A percentile compares a stretch with the other conserved stretches of the same genome.
phyloP scores from a whole-genome alignment of 148 eudicot species.

The Drosera capensis region DNA sequence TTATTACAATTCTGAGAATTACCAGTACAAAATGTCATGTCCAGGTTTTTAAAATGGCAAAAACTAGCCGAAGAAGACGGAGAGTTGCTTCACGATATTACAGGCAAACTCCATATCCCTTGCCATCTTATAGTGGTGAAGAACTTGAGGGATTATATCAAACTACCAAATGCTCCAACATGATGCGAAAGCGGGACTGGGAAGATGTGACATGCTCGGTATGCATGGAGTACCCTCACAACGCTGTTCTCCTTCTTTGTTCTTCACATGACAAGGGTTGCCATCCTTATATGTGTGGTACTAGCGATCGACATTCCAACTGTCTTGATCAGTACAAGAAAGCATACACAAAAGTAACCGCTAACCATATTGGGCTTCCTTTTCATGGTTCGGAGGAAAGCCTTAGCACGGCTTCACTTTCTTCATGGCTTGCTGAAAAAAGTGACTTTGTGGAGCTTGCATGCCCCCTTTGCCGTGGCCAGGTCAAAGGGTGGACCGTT shows the following conservation, averaged over 20 bases:
- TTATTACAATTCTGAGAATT: too few relatives aligned
- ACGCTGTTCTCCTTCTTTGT: conserved; percentile 54
- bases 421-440: conserved; percentile 15
- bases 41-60: conserved; percentile 30
- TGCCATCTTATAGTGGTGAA: conserved; percentile 11
- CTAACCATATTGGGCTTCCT: too few relatives aligned
- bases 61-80: conserved; percentile 44
- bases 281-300: conserved; percentile 64
- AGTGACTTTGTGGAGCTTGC: conserved; percentile 29
- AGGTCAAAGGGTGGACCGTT: conserved; percentile 60
- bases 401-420: conserved; percentile 9
- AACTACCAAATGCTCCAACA: conserved; percentile 20
- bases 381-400: too few relatives aligned
- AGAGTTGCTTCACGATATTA: conserved; percentile 32
- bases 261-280: conserved; percentile 61
- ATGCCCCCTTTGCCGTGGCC: conserved; percentile 59
- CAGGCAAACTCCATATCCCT: conserved; percentile 37
- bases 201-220: conserved; percentile 51
- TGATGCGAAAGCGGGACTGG: conserved; percentile 31
- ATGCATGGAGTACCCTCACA: conserved; percentile 64
- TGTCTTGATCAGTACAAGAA: conserved; percentile 59
- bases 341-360: conserved; percentile 32
- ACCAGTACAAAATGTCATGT: neutral
- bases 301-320: conserved; percentile 50
- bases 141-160: neutral